Base-by-base conservation (phyloP, 305 asterid species). In the Withania somnifera region DNA sequence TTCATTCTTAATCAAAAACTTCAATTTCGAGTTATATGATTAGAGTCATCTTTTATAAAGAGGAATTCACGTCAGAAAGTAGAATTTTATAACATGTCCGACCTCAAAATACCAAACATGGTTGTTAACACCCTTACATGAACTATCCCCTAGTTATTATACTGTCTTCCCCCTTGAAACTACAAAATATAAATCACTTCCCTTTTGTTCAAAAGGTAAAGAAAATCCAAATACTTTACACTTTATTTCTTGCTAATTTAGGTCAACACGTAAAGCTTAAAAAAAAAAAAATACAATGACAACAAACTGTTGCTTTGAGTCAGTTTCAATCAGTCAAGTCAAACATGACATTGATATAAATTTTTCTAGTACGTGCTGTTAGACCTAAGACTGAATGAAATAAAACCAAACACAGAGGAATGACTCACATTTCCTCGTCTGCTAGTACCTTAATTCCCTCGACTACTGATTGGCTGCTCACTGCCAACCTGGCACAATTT, bases 401-500 rank as follows among this genome's bases (percentile, higher is more conserved):
- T 76, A 26, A 13, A 60, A 36, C 40, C 85, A 61, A 61, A 56
- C 10, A 80, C 75, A 30, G 86, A 81, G 78, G 64, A 53, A 79
- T 32, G 30, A 54, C 79, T 85, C 83, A 22, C 76, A 75, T 83
- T 84, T 85, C 84, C 84, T 56, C 82, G 61, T 86, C 86, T 80
- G 79, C 87, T 86, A 83, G 86, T 73, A 89, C 97, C 98, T 92
- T 94, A 94, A 90, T 89, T 89, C 91, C 91, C 76, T 88, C 98
- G 97, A 94, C 34, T 84, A 84, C 85, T 91, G 92, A 90, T 88
- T 91, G 93, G 95, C 90, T 90, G 92, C 87, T 75, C 76, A 76
- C 82, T 85, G 88, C 88, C 88, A 57, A 83, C 87, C 88, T 89
- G 91, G 88, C 93, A 84, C 87, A 78, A 68, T 83, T 85, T 84